Percentiles rank a stretch among this genome's conserved stretches.
Evolutionary conservation across 768 basidiomycete genomes (phyloP).

Genomic region (Lyophyllum atratum): DNA sequence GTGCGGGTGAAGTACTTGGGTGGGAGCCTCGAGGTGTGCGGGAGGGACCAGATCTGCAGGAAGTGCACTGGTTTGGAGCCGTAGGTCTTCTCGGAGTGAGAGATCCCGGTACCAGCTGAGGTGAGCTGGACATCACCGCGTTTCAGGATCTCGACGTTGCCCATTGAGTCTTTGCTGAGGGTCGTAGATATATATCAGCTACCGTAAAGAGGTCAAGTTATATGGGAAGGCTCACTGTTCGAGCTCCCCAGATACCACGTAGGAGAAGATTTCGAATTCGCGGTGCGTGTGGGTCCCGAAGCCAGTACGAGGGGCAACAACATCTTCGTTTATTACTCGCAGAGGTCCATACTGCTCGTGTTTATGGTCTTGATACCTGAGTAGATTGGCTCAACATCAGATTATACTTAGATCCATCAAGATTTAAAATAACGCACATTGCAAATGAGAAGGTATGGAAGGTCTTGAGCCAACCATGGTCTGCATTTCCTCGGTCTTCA

Average conservation of each 20-base stretch:
- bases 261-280: constrained; percentile 92
- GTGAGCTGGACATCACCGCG: constrained; percentile 92
- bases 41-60: constrained; percentile 55
- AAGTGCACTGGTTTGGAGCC: constrained; percentile 48
- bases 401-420: not conserved
- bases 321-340: constrained; percentile 92
- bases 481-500: constrained; percentile 67
- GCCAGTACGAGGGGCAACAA: constrained; percentile 73
- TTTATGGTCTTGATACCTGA: constrained; percentile 59
- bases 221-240: constrained; percentile 63
- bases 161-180: constrained; percentile 85
- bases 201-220: not conserved
- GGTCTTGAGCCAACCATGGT: constrained; percentile 87
- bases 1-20: constrained; percentile 90
- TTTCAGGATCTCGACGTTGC: constrained; percentile 85
- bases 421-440: constrained; percentile 39
- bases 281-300: constrained; percentile 86
- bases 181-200: constrained; percentile 2
- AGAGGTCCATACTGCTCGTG: constrained; percentile 72
- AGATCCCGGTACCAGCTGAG: constrained; percentile 89
- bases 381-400: not conserved
- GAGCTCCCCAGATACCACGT: constrained; percentile 76
- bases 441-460: constrained; percentile 86
- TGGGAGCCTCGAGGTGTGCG: constrained; percentile 43
- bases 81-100: constrained; percentile 65